Evolutionary conservation across 495 filamentous ascomycete species (phyloP).

Genomic region (Xylaria sp.): DNA sequence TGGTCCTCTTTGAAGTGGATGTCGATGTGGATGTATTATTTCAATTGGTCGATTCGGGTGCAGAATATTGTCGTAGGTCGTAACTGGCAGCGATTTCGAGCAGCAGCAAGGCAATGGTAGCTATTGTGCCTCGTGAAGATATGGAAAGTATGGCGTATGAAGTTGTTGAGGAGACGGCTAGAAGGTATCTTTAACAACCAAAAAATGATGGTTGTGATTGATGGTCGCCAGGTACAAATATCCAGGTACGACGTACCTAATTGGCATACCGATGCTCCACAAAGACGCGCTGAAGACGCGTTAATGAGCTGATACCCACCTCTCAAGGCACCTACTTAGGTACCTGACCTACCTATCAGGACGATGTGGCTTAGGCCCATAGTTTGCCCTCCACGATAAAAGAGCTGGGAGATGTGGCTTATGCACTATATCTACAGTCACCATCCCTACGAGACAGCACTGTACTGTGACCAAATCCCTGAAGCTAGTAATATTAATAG

Average conservation of each 20-base stretch:
- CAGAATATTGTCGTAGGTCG: neutral
- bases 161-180: neutral
- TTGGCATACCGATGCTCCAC: neutral
- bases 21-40: neutral
- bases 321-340: too few relatives aligned
- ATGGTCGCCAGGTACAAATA: neutral
- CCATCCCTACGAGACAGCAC: too few relatives aligned
- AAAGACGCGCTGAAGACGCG: slow-evolving; percentile 17
- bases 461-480: too few relatives aligned
- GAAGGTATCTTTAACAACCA: neutral
- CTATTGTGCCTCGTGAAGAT: neutral
- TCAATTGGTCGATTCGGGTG: neutral
- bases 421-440: too few relatives aligned
- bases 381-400: too few relatives aligned
- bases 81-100: neutral
- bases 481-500: too few relatives aligned
- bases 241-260: neutral
- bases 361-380: too few relatives aligned
- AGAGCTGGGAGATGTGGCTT: too few relatives aligned
- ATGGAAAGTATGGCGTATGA: neutral
- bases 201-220: neutral
- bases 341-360: too few relatives aligned
- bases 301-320: slow-evolving; percentile 5
- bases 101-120: neutral
- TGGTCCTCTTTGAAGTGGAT: neutral